Conservation (phyloP, 257 asterid species). For the Misopates orontium region DNA sequence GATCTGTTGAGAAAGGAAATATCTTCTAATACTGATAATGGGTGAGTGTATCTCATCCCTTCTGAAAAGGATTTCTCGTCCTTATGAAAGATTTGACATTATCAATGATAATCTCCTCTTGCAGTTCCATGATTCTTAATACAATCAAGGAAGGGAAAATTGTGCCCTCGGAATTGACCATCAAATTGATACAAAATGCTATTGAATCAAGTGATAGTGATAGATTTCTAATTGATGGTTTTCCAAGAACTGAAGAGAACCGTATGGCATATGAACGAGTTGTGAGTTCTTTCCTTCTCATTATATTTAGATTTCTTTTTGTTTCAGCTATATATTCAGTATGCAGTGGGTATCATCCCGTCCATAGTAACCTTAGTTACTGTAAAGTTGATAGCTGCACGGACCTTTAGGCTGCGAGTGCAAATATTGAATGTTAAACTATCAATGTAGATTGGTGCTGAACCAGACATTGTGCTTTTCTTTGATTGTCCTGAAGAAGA, state of each 20-base stretch:
- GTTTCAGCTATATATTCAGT: constrained; percentile 15
- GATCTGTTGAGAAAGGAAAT: constrained; percentile 87
- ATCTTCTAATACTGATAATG: constrained; percentile 62
- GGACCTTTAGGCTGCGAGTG: constrained; percentile 5
- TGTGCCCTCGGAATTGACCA: constrained; percentile 94
- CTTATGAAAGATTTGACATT: constrained; percentile 19
- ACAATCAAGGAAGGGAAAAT: constrained; percentile 83
- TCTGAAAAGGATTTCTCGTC: constrained; percentile 25
- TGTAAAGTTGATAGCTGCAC: background rate
- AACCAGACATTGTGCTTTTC: constrained; percentile 88
- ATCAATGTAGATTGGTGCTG: constrained; percentile 70
- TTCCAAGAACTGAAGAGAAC: constrained; percentile 96
- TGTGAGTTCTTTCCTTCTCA: constrained; percentile 52
- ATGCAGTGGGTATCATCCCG: constrained; percentile 23
- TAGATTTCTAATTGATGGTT: constrained; percentile 89
- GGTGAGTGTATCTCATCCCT: constrained; percentile 42
- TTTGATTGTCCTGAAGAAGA: constrained; percentile 91
- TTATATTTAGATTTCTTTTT: constrained; percentile 21
- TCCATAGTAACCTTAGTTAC: constrained; percentile 8
- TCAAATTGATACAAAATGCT: constrained; percentile 70
- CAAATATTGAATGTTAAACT: constrained; percentile 21
- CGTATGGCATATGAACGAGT: constrained; percentile 74
- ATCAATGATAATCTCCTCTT: constrained; percentile 25
- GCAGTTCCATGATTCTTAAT: constrained; percentile 80
- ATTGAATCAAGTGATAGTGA: constrained; percentile 54